These are phyloP conservation scores for Syzygium oleosum DNA, from an alignment of 345 rosid genomes.

Conservation along the genomic window DNA sequence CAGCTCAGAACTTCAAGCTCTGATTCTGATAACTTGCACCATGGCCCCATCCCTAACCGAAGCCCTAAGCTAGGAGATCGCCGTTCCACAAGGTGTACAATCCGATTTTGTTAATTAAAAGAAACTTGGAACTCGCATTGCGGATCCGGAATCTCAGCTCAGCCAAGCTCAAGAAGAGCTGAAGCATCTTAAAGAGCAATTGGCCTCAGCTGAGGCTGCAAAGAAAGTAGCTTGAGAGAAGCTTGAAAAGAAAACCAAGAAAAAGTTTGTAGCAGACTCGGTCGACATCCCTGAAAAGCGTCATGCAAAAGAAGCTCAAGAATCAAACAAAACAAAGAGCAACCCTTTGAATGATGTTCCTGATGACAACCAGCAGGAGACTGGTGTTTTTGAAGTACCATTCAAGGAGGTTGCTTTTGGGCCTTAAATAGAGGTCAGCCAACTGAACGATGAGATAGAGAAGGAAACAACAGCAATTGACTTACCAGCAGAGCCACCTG, in stretches of 20 bases:
- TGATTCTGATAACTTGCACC: constrained; percentile 39
- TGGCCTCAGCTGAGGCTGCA: constrained; percentile 77
- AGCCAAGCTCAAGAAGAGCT: constrained; percentile 93
- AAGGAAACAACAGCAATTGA: constrained; percentile 13
- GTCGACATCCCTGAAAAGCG: constrained; percentile 1
- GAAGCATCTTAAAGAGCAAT: constrained; percentile 62
- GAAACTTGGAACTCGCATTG: constrained; percentile 82
- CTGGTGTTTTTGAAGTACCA: constrained; percentile 70
- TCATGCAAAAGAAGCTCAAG: constrained; percentile 11
- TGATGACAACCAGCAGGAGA: constrained; percentile 39
- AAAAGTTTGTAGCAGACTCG: constrained; percentile 8
- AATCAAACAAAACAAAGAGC: constrained; percentile 10
- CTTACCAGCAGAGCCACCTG: constrained; percentile 5
- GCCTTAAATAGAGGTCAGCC: constrained; percentile 6
- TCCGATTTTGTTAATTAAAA: constrained; percentile 53
- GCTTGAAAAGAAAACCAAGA: constrained; percentile 47
- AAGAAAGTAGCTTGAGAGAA: constrained; percentile 65
- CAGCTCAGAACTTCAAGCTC: constrained; percentile 53
- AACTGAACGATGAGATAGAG: constrained; percentile 5
- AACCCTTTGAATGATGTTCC: constrained; percentile 18
- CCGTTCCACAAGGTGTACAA: constrained; percentile 55
- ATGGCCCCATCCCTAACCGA: constrained; percentile 45
- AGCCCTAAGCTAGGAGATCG: constrained; percentile 71
- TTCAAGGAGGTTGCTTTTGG: constrained; percentile 23
- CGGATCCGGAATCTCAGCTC: constrained; percentile 81